Base-by-base conservation (phyloP, 805 yeast genomes). In the Schizosaccharomyces pombe region DNA sequence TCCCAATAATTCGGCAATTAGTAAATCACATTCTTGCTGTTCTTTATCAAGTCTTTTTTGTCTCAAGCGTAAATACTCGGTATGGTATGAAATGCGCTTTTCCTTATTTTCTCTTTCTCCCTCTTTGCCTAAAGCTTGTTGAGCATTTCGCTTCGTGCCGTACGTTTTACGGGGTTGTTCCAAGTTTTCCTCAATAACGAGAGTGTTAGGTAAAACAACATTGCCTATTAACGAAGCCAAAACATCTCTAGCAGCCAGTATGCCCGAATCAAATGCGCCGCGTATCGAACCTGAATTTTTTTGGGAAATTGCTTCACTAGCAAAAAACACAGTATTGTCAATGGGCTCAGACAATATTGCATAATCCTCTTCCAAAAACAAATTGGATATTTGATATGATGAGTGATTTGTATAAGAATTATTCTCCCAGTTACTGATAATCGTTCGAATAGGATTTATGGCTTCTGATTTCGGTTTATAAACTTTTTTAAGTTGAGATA, bases 261-360 rank as follows among this genome's bases (percentile, higher is more conserved):
- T 57, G 1, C 73, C 73, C 11, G 72, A 68, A 0, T 70, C 56
- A 53, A 68, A 70, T 0, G 73, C 73, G 2, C 73, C 73, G 52
- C 70, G 72, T 4, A 70, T 67, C 0, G 73, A 68, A 1, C 72
- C 72, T 0, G 73, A 72, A 52, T 64, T 64, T 11, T 64, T 56
- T 4, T 72, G 61, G 30, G 69, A 68, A 1, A 73, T 70, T 1
- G 72, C 73, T 54, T 70, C 73, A 33, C 73, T 73, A 0, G 73
- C 73, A 55, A 70, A 70, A 54, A 64, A 68, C 34, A 70, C 57
- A 22, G 65, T 61, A 29, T 64, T 60, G 40, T 62, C 64, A 1
- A 68, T 64, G 1, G 72, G 70, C 19, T 68, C 59, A 1, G 72
- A 71, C 43, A 70, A 58, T 9, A 62, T 55, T 51, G 69, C 72